Conservation (phyloP, 2,329 filamentous ascomycete genomes). For the Herpotrichia juniperi region DNA sequence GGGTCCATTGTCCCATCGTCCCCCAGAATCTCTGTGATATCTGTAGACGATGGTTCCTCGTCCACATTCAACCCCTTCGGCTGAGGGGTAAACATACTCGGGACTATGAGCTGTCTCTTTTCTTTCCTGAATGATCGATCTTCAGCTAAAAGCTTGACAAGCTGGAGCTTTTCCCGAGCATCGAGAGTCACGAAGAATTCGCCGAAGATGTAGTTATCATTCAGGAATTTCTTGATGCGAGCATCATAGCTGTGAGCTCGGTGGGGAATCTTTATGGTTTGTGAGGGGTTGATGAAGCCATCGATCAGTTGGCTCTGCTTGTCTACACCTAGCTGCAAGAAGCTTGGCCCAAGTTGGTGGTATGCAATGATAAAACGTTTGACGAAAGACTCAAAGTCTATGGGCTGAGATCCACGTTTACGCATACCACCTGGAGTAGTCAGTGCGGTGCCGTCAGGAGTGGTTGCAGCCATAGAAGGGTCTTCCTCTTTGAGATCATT, state of each 20-base stretch:
- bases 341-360: background rate
- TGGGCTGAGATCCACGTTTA: background rate
- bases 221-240: background rate
- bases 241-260: background rate
- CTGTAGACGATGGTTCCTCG: background rate
- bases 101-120: too few relatives aligned
- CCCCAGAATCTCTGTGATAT: background rate
- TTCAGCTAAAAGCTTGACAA: background rate
- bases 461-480: background rate
- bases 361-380: background rate
- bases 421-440: too few relatives aligned
- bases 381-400: background rate
- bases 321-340: background rate
- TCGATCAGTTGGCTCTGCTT: background rate
- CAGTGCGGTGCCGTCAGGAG: background rate
- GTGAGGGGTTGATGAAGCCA: background rate
- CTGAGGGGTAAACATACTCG: too few relatives aligned
- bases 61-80: too few relatives aligned
- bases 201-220: background rate
- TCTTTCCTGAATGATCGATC: too few relatives aligned
- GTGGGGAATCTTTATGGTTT: background rate
- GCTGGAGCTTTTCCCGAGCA: background rate
- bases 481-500: background rate
- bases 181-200: constrained; percentile 7
- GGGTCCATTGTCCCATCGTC: background rate